A percentile compares a stretch with the other conserved stretches of the same genome.
These are phyloP conservation scores for Hanseniaspora mollemarum DNA, from an alignment of 805 yeast genomes.

Conservation along the genomic window DNA sequence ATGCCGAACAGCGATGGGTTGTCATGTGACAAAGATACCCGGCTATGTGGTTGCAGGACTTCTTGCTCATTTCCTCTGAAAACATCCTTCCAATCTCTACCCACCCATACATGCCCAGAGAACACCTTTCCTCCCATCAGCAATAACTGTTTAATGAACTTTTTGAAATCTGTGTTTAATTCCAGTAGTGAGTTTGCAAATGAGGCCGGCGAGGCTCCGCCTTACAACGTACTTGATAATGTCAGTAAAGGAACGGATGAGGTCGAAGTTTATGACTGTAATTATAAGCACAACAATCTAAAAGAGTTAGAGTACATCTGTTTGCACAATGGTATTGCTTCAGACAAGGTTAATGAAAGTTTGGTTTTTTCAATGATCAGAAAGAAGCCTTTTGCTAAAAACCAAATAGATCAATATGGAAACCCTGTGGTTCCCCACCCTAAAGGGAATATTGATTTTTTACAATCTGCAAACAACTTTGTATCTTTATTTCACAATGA, in stretches of 20 bases:
- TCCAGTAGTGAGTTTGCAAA: constrained; percentile 14
- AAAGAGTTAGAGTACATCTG: constrained; percentile 15
- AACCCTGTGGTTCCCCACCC: not conserved
- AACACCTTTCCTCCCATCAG: no score
- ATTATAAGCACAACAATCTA: constrained; percentile 8
- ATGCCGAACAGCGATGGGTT: no score
- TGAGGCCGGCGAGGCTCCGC: constrained; percentile 13
- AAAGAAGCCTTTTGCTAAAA: not conserved
- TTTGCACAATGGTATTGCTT: constrained; percentile 9
- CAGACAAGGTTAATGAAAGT: constrained; percentile 9
- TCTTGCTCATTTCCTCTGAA: no score
- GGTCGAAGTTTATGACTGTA: constrained; percentile 4
- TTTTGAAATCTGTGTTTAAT: constrained; percentile 12
- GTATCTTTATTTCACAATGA: constrained; percentile 8
- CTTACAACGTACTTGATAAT: not conserved
- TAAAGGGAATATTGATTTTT: not conserved
- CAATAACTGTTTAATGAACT: constrained; percentile 10
- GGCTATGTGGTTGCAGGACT: no score
- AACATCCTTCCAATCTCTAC: no score
- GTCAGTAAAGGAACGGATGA: constrained; percentile 5
- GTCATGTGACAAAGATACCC: no score
- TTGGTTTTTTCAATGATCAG: constrained; percentile 9
- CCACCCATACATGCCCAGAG: no score
- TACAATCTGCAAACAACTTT: constrained; percentile 12
- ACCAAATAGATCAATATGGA: constrained; percentile 15